Evolutionary conservation across 2,329 filamentous ascomycete genomes (phyloP).

Genomic region (Penicillium sclerotiorum): DNA sequence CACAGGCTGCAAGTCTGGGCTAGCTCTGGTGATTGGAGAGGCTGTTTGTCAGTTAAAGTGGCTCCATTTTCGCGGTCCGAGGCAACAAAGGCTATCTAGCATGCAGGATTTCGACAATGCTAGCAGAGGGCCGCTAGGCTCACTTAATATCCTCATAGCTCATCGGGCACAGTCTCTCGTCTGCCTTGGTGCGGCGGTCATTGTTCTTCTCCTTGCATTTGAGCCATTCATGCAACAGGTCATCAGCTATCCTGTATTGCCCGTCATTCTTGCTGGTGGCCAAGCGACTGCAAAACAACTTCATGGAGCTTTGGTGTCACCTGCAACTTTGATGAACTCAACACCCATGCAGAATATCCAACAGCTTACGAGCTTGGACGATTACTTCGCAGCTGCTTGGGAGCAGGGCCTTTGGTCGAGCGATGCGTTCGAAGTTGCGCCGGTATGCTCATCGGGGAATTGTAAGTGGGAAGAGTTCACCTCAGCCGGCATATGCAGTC

Average conservation of each 20-base stretch:
- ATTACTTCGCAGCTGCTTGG: background rate
- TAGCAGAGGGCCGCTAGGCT: constrained; percentile 26
- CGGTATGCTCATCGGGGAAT: constrained; percentile 4
- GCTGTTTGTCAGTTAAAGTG: constrained; percentile 28
- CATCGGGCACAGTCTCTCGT: constrained; percentile 11
- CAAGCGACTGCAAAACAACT: background rate
- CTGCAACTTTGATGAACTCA: background rate
- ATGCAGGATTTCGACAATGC: constrained; percentile 25
- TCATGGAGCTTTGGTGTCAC: background rate
- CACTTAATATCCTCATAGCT: constrained; percentile 7
- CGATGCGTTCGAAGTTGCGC: background rate
- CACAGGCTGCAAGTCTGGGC: constrained; percentile 19
- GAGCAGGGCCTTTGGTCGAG: constrained; percentile 1
- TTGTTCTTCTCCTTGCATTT: constrained; percentile 20
- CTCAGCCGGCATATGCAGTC: background rate
- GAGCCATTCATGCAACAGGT: constrained; percentile 2
- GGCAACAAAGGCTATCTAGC: constrained; percentile 11
- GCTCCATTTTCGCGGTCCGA: constrained; percentile 18
- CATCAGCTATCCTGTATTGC: constrained; percentile 1
- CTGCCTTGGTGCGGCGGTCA: constrained; percentile 18
- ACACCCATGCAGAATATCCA: background rate
- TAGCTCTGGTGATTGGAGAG: constrained; percentile 18
- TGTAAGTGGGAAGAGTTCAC: constrained; percentile 5
- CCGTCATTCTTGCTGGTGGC: background rate
- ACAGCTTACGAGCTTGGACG: background rate